A percentile compares a stretch with the other conserved stretches of the same genome.
These are phyloP conservation scores for Dioscorea dumetorum DNA, from an alignment of 106 monocot species.

Conservation along the genomic window DNA sequence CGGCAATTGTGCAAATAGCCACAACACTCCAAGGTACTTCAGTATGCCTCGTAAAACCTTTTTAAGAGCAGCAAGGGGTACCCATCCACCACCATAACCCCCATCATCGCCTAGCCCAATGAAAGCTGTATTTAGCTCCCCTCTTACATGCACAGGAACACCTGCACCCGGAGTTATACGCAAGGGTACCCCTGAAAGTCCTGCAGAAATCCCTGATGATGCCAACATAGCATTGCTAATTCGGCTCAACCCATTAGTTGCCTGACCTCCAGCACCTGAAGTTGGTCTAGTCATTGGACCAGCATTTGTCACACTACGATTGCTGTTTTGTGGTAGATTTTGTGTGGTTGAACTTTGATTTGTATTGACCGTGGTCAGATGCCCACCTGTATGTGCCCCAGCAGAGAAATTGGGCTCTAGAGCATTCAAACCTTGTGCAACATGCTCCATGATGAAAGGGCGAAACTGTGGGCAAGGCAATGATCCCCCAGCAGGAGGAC, in stretches of 20 bases:
- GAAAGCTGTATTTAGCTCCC: slow-evolving; percentile 92
- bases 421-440: slow-evolving; percentile 96
- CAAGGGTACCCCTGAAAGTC: slow-evolving; percentile 57
- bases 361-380: slow-evolving; percentile 21
- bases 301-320: slow-evolving; percentile 20
- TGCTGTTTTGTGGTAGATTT: slow-evolving; percentile 27
- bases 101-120: slow-evolving; percentile 99
- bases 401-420: slow-evolving; percentile 66
- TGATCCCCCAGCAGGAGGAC: slow-evolving; percentile 79
- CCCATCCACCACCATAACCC: slow-evolving; percentile 99
- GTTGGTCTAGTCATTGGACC: slow-evolving; percentile 36
- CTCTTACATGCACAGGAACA: slow-evolving; percentile 82
- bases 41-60: slow-evolving; percentile 92
- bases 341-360: slow-evolving; percentile 18
- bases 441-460: slow-evolving; percentile 99
- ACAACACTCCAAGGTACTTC: slow-evolving; percentile 96
- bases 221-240: slow-evolving; percentile 49
- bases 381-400: slow-evolving; percentile 28
- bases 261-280: slow-evolving; percentile 41
- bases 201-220: slow-evolving; percentile 51
- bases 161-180: slow-evolving; percentile 68
- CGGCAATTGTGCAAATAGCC: slow-evolving; percentile 96
- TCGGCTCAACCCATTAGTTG: slow-evolving; percentile 45
- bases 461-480: slow-evolving; percentile 97
- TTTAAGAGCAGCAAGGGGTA: slow-evolving; percentile 94